Base-by-base conservation (phyloP, 2,329 filamentous ascomycete species). In the Penicillium sp. region DNA sequence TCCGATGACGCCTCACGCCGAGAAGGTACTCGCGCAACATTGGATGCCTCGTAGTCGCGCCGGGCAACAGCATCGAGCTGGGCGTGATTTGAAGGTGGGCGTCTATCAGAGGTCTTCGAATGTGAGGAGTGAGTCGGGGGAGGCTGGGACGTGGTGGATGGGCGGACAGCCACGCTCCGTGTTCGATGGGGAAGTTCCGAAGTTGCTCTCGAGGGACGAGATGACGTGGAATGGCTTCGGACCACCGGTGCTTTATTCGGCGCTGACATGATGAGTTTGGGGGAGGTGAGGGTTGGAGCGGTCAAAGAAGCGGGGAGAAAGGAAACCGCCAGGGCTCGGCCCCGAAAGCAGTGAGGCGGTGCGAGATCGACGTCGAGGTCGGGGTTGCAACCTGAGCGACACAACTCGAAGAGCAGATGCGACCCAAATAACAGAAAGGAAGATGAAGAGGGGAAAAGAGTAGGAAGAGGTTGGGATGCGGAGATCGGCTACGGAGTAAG, bases 11-110 rank as follows among this genome's bases (percentile, higher is more conserved):
- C 86, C 75, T 85, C 82, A 50, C 83, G 85, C 75, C 79, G 81
- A 62, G 76, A 72, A 48, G 74, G 63, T 36, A 83, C 77, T 50
- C 82, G 79, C 65, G 84, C 82, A 77, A 89, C 73, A 77, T 87
- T 87, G 65, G 82, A 79, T 65, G 86, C 82, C 75, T 93, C 90
- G 78, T 86, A 87, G 75, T 94, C 89, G 72, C 87, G 81, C 67
- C 88, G 85, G 53, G 80, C 78, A 63, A 83, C 79, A 68, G 76
- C 78, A 53, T 76, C 76, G 42, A 85, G 76, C 42, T 77, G 75
- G 45, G 72, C 71, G 64, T 74, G 78, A 66, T 76, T 80, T 53
- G 70, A 71, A 46, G 71, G 74, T 45, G 79, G 73, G 43, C 79
- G 77, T 55, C 75, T 75, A 52, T 79, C 71, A 73, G 76, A 68